These are phyloP conservation scores for Plectosphaerella sp. DNA, from an alignment of 2,329 filamentous ascomycete genomes.

Conservation along the genomic window DNA sequence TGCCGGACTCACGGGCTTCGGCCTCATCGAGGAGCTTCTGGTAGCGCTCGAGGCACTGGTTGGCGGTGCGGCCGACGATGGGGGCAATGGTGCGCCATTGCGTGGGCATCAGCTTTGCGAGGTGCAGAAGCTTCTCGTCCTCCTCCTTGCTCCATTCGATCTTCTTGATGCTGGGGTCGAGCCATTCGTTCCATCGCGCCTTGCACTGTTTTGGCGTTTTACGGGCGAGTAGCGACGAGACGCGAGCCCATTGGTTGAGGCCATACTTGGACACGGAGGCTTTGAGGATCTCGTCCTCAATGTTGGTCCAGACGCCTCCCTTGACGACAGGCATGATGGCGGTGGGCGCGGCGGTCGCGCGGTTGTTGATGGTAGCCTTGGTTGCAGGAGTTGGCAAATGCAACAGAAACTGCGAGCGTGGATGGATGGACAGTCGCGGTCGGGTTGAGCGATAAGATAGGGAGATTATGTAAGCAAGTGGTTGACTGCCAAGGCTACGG, in stretches of 20 bases:
- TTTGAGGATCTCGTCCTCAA: conserved; percentile 95
- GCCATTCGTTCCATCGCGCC: conserved; percentile 96
- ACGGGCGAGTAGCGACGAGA: conserved; percentile 91
- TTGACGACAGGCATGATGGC: conserved; percentile 66
- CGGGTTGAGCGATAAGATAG: too few relatives aligned
- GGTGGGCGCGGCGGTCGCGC: not conserved
- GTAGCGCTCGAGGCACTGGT: conserved; percentile 94
- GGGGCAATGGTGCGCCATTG: conserved; percentile 99
- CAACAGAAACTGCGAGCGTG: not conserved
- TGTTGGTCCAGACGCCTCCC: conserved; percentile 71
- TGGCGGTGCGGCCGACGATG: conserved; percentile 92
- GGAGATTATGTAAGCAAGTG: too few relatives aligned
- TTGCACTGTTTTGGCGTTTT: conserved; percentile 99
- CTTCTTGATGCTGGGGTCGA: conserved; percentile 96
- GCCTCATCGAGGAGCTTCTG: conserved; percentile 95
- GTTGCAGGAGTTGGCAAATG: not conserved
- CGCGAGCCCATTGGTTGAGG: conserved; percentile 96
- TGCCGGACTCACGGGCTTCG: conserved; percentile 81
- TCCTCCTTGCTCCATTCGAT: conserved; percentile 99
- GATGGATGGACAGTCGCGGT: not conserved
- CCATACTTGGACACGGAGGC: conserved; percentile 93
- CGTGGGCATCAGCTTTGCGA: conserved; percentile 97
- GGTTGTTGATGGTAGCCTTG: not conserved
- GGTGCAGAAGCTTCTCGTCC: conserved; percentile 92
- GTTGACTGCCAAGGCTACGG: too few relatives aligned